Conservation (phyloP, 2,329 filamentous ascomycete species). For the Hypoxylon sp. region DNA sequence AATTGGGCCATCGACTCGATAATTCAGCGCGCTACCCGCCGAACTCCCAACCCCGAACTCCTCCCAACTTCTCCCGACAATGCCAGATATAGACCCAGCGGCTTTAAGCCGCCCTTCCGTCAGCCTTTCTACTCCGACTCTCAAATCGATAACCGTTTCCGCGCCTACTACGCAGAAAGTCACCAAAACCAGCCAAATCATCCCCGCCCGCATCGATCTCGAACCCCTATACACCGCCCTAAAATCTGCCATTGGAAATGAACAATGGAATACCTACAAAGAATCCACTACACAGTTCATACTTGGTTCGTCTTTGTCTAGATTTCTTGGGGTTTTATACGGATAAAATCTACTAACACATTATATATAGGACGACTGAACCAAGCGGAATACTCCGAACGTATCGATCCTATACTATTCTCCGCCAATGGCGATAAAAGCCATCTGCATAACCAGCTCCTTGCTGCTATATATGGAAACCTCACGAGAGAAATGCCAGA, state of each 20-base stretch:
- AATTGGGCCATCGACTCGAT: conserved; percentile 19
- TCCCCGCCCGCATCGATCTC: conserved; percentile 75
- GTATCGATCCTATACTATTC: conserved; percentile 71
- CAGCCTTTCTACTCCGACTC: conserved; percentile 69
- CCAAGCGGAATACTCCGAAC: conserved; percentile 70
- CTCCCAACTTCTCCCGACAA: conserved; percentile 53
- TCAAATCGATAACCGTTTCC: conserved; percentile 70
- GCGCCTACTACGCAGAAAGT: conserved; percentile 64
- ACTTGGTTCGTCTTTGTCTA: conserved; percentile 62
- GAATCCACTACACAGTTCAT: conserved; percentile 73
- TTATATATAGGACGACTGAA: conserved; percentile 68
- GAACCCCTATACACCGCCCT: conserved; percentile 74
- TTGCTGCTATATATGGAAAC: conserved; percentile 76
- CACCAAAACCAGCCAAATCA: conserved; percentile 71
- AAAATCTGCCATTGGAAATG: conserved; percentile 69
- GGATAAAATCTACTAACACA: conserved; percentile 49
- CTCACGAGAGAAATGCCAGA: conserved; percentile 78
- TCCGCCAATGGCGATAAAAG: conserved; percentile 70
- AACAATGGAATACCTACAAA: conserved; percentile 75
- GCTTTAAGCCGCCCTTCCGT: conserved; percentile 73
- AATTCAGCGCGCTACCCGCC: conserved; percentile 33
- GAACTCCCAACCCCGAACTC: conserved; percentile 35
- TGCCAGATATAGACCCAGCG: conserved; percentile 80
- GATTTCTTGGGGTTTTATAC: conserved; percentile 4
- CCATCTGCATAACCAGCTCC: conserved; percentile 76